These are phyloP conservation scores for Decorospora gaudefroyi DNA, from an alignment of 2,329 filamentous ascomycete genomes.

Conservation along the genomic window DNA sequence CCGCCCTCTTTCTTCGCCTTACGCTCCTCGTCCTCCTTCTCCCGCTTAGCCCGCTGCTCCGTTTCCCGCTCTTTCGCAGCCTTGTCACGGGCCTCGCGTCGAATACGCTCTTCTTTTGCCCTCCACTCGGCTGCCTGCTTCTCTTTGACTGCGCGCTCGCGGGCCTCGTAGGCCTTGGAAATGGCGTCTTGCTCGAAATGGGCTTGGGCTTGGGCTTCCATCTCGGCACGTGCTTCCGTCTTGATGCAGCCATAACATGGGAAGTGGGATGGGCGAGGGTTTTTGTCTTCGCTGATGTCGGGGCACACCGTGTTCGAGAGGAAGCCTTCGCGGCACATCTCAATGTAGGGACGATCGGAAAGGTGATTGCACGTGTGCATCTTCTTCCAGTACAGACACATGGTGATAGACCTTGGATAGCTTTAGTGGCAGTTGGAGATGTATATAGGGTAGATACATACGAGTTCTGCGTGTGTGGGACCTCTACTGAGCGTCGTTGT, in stretches of 20 bases:
- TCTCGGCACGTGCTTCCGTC: conserved; percentile 15
- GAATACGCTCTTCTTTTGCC: conserved; percentile 26
- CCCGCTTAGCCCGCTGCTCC: conserved; percentile 15
- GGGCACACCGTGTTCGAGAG: conserved; percentile 28
- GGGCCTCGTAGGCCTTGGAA: conserved; percentile 15
- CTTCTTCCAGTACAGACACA: conserved; percentile 37
- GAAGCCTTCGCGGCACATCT: conserved; percentile 29
- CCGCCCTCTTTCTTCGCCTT: conserved; percentile 27
- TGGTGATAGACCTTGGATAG: conserved; percentile 7
- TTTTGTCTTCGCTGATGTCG: conserved; percentile 18
- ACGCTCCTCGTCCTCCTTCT: conserved; percentile 23
- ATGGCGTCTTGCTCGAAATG: conserved; percentile 9
- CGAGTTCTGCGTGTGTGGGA: too few species aligned
- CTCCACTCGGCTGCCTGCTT: conserved; percentile 18
- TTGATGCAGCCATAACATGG: conserved; percentile 33
- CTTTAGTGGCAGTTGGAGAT: not conserved
- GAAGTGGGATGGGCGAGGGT: conserved; percentile 25
- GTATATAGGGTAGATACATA: not conserved
- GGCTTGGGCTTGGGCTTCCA: conserved; percentile 9
- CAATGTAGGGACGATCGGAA: conserved; percentile 29
- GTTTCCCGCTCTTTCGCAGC: conserved; percentile 27
- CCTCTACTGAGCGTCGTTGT: too few species aligned
- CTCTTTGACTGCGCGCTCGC: conserved; percentile 14
- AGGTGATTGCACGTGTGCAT: conserved; percentile 27
- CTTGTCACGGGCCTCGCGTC: conserved; percentile 30